Percentiles rank a stretch among this genome's conserved stretches.
Conservation (phyloP, 495 filamentous ascomycete species). For the Barbatosphaeria neglecta region DNA sequence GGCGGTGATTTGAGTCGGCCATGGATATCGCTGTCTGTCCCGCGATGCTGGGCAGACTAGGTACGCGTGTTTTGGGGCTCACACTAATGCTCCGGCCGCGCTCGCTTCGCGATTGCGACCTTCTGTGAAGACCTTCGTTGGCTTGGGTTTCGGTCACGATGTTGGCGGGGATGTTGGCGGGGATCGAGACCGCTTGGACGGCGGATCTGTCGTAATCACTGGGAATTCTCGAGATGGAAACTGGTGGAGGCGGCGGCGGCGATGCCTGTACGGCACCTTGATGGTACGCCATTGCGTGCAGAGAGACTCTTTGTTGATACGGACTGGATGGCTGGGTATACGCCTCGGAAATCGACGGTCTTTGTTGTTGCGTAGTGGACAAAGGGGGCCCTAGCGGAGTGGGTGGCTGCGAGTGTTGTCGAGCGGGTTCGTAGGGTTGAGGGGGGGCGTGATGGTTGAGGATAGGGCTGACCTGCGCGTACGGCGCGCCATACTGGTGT, state of each 20-base stretch:
- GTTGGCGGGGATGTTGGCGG: no score
- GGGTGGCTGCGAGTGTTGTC: conserved; percentile 41
- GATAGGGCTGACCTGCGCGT: conserved; percentile 43
- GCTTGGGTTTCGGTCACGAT: no score
- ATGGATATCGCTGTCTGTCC: conserved; percentile 26
- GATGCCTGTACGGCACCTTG: conserved; percentile 10
- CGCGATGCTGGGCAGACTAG: conserved; percentile 36
- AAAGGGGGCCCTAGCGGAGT: conserved; percentile 44
- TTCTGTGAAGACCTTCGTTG: conserved; percentile 17
- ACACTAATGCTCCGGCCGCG: conserved; percentile 51
- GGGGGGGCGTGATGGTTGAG: conserved; percentile 29
- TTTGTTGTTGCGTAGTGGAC: conserved; percentile 22
- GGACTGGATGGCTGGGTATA: conserved; percentile 40
- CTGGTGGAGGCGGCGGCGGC: conserved; percentile 27
- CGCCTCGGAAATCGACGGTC: conserved; percentile 22
- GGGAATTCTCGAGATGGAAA: conserved; percentile 32
- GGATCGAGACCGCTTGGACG: no score
- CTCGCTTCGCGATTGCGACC: conserved; percentile 34
- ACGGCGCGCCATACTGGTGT: conserved; percentile 34
- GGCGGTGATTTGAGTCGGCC: conserved; percentile 28
- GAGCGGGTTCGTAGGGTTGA: conserved; percentile 30
- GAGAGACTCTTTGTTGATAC: conserved; percentile 37
- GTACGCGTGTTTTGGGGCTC: conserved; percentile 50
- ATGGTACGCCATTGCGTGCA: conserved; percentile 10
- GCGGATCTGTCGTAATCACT: no score